Percentiles rank a stretch among this genome's conserved stretches.
Evolutionary conservation across 2,329 filamentous ascomycete genomes (phyloP).

Genomic region (Xylaria sp.): DNA sequence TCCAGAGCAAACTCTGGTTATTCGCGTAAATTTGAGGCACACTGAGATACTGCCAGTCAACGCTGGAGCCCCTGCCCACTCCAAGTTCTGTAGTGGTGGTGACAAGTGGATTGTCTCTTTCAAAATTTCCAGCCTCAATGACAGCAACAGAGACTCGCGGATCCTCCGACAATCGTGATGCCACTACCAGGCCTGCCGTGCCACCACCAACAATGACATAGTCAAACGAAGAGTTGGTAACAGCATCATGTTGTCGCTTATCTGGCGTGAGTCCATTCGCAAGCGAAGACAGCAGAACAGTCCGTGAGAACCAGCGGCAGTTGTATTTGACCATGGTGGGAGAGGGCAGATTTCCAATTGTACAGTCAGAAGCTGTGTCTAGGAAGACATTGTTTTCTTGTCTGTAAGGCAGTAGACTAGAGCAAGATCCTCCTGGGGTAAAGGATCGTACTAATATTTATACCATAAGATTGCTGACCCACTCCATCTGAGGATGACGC

Average conservation of each 20-base stretch:
- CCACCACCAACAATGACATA: slow-evolving; percentile 27
- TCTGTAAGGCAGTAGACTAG: neutral
- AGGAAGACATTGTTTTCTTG: slow-evolving; percentile 22
- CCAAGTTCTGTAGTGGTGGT: slow-evolving; percentile 19
- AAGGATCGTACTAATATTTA: slow-evolving; percentile 5
- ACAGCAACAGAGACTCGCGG: slow-evolving; percentile 27
- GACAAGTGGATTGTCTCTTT: slow-evolving; percentile 24
- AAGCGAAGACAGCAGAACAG: slow-evolving; percentile 23
- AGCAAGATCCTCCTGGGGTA: too few species aligned
- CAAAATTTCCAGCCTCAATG: slow-evolving; percentile 27
- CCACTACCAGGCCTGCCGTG: slow-evolving; percentile 26
- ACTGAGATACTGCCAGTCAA: slow-evolving; percentile 28
- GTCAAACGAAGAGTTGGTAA: slow-evolving; percentile 23
- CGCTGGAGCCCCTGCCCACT: slow-evolving; percentile 20
- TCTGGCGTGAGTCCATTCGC: slow-evolving; percentile 19
- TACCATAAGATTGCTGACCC: slow-evolving; percentile 6
- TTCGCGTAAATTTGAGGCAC: slow-evolving; percentile 27
- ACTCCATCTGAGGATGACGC: slow-evolving; percentile 19
- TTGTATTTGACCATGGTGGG: slow-evolving; percentile 26
- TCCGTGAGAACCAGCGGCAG: slow-evolving; percentile 21
- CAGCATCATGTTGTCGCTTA: slow-evolving; percentile 24
- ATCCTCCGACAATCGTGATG: slow-evolving; percentile 26
- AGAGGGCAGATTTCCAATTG: slow-evolving; percentile 14
- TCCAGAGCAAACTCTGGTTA: slow-evolving; percentile 28
- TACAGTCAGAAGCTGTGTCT: slow-evolving; percentile 13